These are phyloP conservation scores for Miscanthus lutarioriparius DNA, from an alignment of 176 grass and related monocot genomes.

Conservation along the genomic window DNA sequence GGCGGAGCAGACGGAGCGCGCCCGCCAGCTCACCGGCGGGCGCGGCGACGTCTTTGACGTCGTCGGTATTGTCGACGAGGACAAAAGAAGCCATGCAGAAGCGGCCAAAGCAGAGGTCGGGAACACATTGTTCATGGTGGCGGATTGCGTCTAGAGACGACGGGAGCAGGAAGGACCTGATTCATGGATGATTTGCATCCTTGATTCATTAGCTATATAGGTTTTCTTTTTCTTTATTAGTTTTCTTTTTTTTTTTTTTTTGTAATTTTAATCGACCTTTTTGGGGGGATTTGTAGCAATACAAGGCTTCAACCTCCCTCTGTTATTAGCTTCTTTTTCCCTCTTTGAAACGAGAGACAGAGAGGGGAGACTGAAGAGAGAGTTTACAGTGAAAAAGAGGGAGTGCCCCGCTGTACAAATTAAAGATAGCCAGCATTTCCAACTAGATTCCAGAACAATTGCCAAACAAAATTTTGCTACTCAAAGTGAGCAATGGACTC, in stretches of 20 bases:
- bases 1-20: slow-evolving; percentile 63
- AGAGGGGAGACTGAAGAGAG: background rate
- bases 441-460: slow-evolving; percentile 42
- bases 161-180: background rate
- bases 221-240: slow-evolving; percentile 18
- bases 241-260: slow-evolving; percentile 23
- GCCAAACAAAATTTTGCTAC: slow-evolving; percentile 17
- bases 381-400: slow-evolving; percentile 32
- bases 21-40: slow-evolving; percentile 65
- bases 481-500: background rate
- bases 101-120: slow-evolving; percentile 32
- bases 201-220: slow-evolving; percentile 54
- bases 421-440: slow-evolving; percentile 25
- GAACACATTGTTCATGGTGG: slow-evolving; percentile 37
- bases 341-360: slow-evolving; percentile 36
- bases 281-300: slow-evolving; percentile 32
- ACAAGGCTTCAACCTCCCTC: slow-evolving; percentile 33
- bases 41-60: background rate
- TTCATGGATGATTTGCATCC: slow-evolving; percentile 53
- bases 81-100: slow-evolving; percentile 49
- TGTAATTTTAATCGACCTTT: slow-evolving; percentile 24
- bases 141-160: slow-evolving; percentile 42
- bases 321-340: slow-evolving; percentile 15
- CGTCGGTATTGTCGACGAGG: slow-evolving; percentile 21
- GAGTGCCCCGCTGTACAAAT: slow-evolving; percentile 38